Percentiles rank a stretch among this genome's conserved stretches.
Evolutionary conservation across 108 stramenopile genomes (phyloP).

Genomic region (Epipyxis sp.): DNA sequence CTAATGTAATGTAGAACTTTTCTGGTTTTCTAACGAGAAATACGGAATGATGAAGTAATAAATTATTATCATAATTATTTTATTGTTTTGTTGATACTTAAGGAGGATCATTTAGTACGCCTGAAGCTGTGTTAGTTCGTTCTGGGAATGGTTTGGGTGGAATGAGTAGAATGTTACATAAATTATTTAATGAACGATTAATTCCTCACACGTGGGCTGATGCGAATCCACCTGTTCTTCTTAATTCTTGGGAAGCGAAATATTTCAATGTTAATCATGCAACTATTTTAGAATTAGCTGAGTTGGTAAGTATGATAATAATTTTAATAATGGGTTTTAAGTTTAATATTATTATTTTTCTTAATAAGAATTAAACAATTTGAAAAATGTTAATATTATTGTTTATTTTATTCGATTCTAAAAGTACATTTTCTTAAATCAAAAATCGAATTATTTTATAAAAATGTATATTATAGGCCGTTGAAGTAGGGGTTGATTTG

Average conservation of each 20-base stretch:
- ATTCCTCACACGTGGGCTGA: not conserved
- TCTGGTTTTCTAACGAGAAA: too few relatives aligned
- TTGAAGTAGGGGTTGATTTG: not conserved
- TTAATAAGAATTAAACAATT: not conserved
- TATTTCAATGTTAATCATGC: constrained; percentile 20
- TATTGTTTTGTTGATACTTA: too few relatives aligned
- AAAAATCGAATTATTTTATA: not conserved
- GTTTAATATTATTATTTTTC: too few relatives aligned
- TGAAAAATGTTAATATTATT: too few relatives aligned
- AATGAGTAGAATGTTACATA: not conserved
- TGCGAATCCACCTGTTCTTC: not conserved
- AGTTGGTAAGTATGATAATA: not conserved
- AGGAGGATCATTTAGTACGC: constrained; percentile 1
- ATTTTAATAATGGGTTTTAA: not conserved
- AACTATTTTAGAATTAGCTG: not conserved
- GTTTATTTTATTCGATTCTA: too few relatives aligned
- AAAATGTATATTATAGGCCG: constrained; percentile 3
- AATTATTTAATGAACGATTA: not conserved
- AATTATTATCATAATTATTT: too few relatives aligned
- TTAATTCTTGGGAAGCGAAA: constrained; percentile 16
- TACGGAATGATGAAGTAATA: too few relatives aligned
- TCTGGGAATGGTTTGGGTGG: not conserved
- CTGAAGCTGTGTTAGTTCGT: not conserved
- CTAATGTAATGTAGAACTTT: too few relatives aligned
- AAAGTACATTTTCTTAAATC: too few relatives aligned